Percentiles rank a stretch among this genome's conserved stretches.
Conservation (phyloP, 768 basidiomycete genomes). For the Tremella mesenterica region DNA sequence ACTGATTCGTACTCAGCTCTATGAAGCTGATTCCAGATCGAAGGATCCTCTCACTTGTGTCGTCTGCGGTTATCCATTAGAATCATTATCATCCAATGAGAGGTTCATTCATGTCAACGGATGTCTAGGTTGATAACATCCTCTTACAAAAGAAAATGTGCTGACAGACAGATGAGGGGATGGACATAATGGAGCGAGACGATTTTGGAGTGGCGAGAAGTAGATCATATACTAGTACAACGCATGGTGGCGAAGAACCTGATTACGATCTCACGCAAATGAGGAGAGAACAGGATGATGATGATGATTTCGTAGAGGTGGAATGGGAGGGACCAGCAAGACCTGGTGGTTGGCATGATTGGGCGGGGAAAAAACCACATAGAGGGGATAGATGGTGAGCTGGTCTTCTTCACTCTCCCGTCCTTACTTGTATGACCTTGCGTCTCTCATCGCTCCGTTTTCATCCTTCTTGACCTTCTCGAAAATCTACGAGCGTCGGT, state of each 20-base stretch:
- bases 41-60: constrained; percentile 13
- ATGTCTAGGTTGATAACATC: constrained; percentile 29
- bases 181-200: neutral
- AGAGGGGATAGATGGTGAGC: constrained; percentile 36
- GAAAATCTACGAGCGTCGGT: too few species aligned
- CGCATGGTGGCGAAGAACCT: neutral
- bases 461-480: too few species aligned
- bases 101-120: constrained; percentile 24
- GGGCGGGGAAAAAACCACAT: constrained; percentile 20
- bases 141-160: neutral
- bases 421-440: too few species aligned
- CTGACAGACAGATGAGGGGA: neutral
- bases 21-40: neutral
- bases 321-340: constrained; percentile 35
- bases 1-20: too few species aligned
- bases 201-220: neutral
- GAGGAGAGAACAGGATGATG: neutral
- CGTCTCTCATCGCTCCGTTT: too few species aligned
- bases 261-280: neutral
- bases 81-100: constrained; percentile 5
- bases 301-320: neutral
- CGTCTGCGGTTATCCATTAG: constrained; percentile 25
- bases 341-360: constrained; percentile 29
- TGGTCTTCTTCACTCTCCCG: too few species aligned
- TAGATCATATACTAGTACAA: neutral